Evolutionary conservation across 164 flowering plant genomes (phyloP), one percentile per base, ranked within the genome.

Genomic region (Buxus sempervirens): DNA sequence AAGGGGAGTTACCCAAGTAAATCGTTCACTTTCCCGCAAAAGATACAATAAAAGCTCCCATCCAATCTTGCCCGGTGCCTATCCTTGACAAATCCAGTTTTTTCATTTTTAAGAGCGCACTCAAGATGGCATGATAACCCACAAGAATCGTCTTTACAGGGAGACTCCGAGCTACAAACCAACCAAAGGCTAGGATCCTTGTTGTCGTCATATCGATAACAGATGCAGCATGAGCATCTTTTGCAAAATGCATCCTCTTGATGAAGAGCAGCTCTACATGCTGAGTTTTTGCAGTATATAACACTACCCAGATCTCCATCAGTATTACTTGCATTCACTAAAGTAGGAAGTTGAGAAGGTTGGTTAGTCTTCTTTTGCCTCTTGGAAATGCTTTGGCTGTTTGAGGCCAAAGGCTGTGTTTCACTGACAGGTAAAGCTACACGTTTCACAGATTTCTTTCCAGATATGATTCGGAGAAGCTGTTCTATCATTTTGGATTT

Each of bases 111-210:
- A 26, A 91, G 75, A 28, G 95, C 97, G 83, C 99, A 96, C 67
- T 93, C 94, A 36, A 96, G 90, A 80, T 96, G 99, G 65, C 90
- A 90, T 25, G 99, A 93, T 84, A 93, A 75, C 15, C 96, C 89
- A 80, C 99, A 96, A 12, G 98, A 81, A 65, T 73, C 63, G 42
- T 85, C 90, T 53, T 74, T 79, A 81, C 76, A 80, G 4, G 93
- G 91, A 72, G 87, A 84, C 66, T 93, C 97, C 5, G 93, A 87
- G 69, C 79, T 81, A 74, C 99, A 96, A 71, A 78, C 79, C 68
- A 96, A 76, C 99, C 99, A 96, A 54, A 96, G 78, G 74, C 99
- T 96, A 9, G 99, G 99, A 78, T 96, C 99, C 81, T 96, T 96
- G 77, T 93, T 96, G 68, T 96, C 99, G 73, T 96, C 99, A 74